Conservation (phyloP, 257 asterid genomes). For the Buddleja alternifolia region DNA sequence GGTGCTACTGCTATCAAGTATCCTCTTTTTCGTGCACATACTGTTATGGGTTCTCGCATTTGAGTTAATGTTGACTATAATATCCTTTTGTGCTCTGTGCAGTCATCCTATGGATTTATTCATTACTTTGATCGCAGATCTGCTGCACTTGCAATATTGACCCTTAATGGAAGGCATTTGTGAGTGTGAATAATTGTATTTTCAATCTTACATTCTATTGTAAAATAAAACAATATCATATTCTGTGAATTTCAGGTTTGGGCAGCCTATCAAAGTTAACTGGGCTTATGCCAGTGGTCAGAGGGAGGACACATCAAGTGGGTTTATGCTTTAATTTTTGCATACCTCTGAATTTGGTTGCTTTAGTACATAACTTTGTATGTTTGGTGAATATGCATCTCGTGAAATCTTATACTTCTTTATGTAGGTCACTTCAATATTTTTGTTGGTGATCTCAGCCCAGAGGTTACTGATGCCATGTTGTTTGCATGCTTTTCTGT, state of each 20-base stretch:
- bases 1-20: constrained; percentile 36
- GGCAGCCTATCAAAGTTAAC: constrained; percentile 96
- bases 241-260: constrained; percentile 64
- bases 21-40: not conserved
- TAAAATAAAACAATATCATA: constrained; percentile 21
- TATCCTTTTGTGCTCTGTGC: constrained; percentile 31
- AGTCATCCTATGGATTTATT: constrained; percentile 67
- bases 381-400: constrained; percentile 5
- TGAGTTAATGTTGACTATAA: constrained; percentile 21
- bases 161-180: constrained; percentile 69
- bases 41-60: not conserved
- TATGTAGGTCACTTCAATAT: constrained; percentile 78
- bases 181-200: constrained; percentile 40
- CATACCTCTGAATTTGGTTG: not conserved
- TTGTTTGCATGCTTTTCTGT: constrained; percentile 79
- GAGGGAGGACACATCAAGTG: constrained; percentile 95
- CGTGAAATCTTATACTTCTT: constrained; percentile 22
- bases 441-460: constrained; percentile 96
- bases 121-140: constrained; percentile 69
- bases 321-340: constrained; percentile 28
- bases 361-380: constrained; percentile 1
- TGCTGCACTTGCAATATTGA: constrained; percentile 58
- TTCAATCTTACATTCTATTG: constrained; percentile 1
- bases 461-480: constrained; percentile 96
- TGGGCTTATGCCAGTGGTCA: constrained; percentile 95